Percentiles rank a stretch among this genome's conserved stretches.
Evolutionary conservation across 768 basidiomycete genomes (phyloP).

Genomic region (Steccherinum ochraceum): DNA sequence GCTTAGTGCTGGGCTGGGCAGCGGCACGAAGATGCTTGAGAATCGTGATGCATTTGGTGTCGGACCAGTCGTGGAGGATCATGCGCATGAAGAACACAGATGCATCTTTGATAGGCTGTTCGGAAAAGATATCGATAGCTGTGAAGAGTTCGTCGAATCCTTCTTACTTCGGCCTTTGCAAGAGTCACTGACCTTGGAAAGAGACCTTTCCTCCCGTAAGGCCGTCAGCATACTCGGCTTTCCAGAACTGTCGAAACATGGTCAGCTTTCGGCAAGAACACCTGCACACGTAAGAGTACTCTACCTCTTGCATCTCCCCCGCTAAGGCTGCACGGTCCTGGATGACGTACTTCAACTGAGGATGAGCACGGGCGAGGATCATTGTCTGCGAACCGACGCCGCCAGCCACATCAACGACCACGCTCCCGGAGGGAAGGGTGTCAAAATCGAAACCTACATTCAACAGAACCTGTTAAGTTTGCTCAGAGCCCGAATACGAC

Average conservation of each 20-base stretch:
- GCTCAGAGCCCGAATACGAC: background rate
- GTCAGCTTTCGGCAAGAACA: too few relatives aligned
- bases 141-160: too few relatives aligned
- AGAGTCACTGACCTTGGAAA: background rate
- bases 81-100: slow-evolving; percentile 30
- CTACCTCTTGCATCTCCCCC: background rate
- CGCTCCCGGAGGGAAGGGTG: slow-evolving; percentile 11
- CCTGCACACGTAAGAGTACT: background rate
- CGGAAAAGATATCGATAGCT: slow-evolving; percentile 30
- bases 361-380: slow-evolving; percentile 14
- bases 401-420: slow-evolving; percentile 30
- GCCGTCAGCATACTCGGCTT: background rate
- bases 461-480: background rate
- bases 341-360: slow-evolving; percentile 21
- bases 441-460: slow-evolving; percentile 23
- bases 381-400: slow-evolving; percentile 23
- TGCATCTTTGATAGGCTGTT: slow-evolving; percentile 30
- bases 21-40: slow-evolving; percentile 31
- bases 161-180: too few relatives aligned
- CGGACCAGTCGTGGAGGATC: slow-evolving; percentile 36
- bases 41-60: slow-evolving; percentile 26
- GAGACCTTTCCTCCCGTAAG: background rate
- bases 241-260: background rate
- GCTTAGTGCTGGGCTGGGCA: slow-evolving; percentile 27
- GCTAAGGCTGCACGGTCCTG: slow-evolving; percentile 21